Conservation (phyloP, 345 rosid genomes). For the Psidium guajava region DNA sequence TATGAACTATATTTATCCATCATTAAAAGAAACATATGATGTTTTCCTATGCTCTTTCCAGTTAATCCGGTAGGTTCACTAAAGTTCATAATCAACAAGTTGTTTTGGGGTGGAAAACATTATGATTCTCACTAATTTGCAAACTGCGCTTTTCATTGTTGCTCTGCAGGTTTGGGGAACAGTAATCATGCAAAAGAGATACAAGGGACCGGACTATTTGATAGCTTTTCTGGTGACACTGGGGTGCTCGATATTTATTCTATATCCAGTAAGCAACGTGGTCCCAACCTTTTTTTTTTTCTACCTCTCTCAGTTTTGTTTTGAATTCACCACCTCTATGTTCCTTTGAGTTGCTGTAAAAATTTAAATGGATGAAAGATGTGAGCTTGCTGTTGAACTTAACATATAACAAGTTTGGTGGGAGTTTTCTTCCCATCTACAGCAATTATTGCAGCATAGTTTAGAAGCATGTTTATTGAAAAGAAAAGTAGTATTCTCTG, state of each 20-base stretch:
- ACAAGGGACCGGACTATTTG: conserved; percentile 71
- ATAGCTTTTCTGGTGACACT: conserved; percentile 79
- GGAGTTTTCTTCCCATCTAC: neutral
- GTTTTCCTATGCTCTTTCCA: neutral
- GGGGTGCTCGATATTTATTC: conserved; percentile 83
- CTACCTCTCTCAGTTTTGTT: neutral
- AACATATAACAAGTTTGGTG: neutral
- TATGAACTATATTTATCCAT: neutral
- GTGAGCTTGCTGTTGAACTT: neutral
- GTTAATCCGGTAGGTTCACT: neutral
- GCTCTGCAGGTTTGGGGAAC: conserved; percentile 69
- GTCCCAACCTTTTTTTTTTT: neutral
- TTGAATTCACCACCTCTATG: neutral
- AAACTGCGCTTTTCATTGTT: neutral
- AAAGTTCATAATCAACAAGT: neutral
- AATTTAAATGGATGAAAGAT: neutral
- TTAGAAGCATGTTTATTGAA: neutral
- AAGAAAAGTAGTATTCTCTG: neutral
- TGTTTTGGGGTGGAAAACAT: neutral
- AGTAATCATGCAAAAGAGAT: conserved; percentile 84
- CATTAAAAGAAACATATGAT: neutral
- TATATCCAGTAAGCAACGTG: conserved; percentile 58
- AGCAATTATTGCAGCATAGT: neutral
- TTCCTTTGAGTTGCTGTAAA: neutral
- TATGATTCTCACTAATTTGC: neutral